Evolutionary conservation across 1,139 yeast species (phyloP).

Genomic region (Suhomyces anneliseae): DNA sequence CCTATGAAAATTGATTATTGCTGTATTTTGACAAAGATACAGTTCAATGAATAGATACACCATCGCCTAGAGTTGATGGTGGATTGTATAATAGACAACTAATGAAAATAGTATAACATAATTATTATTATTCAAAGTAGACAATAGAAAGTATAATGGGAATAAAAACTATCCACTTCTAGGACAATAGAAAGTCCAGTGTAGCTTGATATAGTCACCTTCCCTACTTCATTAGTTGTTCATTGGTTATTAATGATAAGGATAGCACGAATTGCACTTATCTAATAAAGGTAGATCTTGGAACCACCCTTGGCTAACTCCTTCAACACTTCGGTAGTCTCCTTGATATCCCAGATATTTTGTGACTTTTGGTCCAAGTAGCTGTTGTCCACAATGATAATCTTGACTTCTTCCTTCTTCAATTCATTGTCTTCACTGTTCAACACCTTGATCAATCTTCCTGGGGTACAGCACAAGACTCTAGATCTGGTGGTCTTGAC

Average conservation of each 20-base stretch:
- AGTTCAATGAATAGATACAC: no score
- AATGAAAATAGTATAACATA: no score
- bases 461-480: slow-evolving; percentile 64
- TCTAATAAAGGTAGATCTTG: slow-evolving; percentile 49
- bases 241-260: no score
- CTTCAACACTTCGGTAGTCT: slow-evolving; percentile 43
- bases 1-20: no score
- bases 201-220: no score
- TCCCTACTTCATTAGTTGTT: no score
- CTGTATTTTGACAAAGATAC: no score
- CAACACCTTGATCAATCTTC: slow-evolving; percentile 56
- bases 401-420: slow-evolving; percentile 50
- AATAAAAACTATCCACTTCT: no score
- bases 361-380: slow-evolving; percentile 64
- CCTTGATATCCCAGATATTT: slow-evolving; percentile 61
- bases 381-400: slow-evolving; percentile 61
- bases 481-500: slow-evolving; percentile 51
- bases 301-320: slow-evolving; percentile 43
- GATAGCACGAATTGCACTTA: no score
- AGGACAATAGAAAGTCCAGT: no score
- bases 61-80: neutral
- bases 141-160: no score
- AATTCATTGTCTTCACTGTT: slow-evolving; percentile 38
- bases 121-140: no score
- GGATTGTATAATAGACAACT: neutral